Conservation (phyloP, 2,329 filamentous ascomycete species). For the Lasiodiplodia sp. region DNA sequence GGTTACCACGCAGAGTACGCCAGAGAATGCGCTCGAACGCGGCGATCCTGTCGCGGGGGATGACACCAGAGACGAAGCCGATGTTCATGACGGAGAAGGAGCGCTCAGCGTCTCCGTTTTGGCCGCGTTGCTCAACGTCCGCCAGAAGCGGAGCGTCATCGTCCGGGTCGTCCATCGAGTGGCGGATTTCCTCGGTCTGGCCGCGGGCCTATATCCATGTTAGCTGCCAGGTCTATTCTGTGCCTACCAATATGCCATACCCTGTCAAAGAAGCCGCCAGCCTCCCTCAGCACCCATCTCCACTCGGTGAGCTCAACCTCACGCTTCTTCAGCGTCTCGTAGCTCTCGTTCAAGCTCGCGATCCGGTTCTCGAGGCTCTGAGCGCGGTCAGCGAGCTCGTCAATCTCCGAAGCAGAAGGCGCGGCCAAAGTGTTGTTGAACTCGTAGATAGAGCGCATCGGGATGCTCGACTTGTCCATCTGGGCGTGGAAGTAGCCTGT, state of each 20-base stretch:
- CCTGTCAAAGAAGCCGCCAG: constrained; percentile 95
- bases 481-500: constrained; percentile 91
- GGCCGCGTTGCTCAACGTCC: constrained; percentile 85
- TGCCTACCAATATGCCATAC: constrained; percentile 38
- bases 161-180: constrained; percentile 83
- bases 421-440: constrained; percentile 87
- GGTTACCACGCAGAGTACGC: constrained; percentile 94
- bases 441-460: constrained; percentile 88
- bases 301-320: constrained; percentile 97
- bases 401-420: constrained; percentile 92
- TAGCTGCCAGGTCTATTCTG: not conserved
- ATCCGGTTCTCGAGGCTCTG: constrained; percentile 92
- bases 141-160: constrained; percentile 93
- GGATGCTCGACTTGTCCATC: constrained; percentile 91
- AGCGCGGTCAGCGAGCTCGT: constrained; percentile 90
- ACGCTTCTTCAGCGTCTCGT: constrained; percentile 96
- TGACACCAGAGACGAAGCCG: constrained; percentile 96
- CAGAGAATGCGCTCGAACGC: constrained; percentile 97
- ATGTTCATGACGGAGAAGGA: constrained; percentile 99
- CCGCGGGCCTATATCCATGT: constrained; percentile 71
- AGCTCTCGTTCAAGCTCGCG: constrained; percentile 93
- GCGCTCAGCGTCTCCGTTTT: constrained; percentile 74
- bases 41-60: constrained; percentile 88
- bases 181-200: constrained; percentile 94
- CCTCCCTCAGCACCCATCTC: constrained; percentile 97